Percentiles rank a stretch among this genome's conserved stretches.
phyloP scores from a whole-genome alignment of 176 grass and related monocot genomes.

The Phyllostachys edulis region DNA sequence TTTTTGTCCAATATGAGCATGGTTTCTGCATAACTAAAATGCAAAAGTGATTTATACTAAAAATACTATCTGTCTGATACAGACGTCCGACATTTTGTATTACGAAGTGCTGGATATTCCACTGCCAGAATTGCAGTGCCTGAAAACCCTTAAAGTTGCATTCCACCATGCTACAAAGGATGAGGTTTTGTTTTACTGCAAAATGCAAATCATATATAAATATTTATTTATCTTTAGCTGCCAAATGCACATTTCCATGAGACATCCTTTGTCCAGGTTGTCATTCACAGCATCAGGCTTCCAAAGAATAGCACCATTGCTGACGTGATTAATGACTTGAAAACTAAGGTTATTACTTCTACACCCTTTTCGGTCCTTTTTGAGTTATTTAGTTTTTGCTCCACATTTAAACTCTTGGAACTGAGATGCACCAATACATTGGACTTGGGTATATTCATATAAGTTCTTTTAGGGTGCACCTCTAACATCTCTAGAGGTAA shows the following conservation, averaged over 20 bases:
- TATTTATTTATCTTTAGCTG: slow-evolving; percentile 31
- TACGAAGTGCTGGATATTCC: slow-evolving; percentile 96
- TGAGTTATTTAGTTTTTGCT: slow-evolving; percentile 4
- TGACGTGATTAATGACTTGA: slow-evolving; percentile 87
- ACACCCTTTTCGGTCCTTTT: not conserved
- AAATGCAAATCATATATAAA: not conserved
- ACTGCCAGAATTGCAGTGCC: slow-evolving; percentile 83
- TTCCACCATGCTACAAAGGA: slow-evolving; percentile 94
- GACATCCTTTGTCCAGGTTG: slow-evolving; percentile 52
- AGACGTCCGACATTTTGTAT: slow-evolving; percentile 91
- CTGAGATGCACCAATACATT: not conserved
- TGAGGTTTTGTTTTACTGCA: slow-evolving; percentile 61
- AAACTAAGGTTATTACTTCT: slow-evolving; percentile 65
- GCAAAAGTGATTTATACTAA: slow-evolving; percentile 11
- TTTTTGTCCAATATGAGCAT: slow-evolving; percentile 23
- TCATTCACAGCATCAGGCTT: slow-evolving; percentile 83
- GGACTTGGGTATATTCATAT: not conserved
- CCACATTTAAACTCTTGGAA: not conserved
- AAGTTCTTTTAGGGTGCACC: not conserved
- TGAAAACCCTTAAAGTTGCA: slow-evolving; percentile 96
- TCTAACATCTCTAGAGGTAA: not conserved
- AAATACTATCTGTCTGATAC: slow-evolving; percentile 16
- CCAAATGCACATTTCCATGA: slow-evolving; percentile 32
- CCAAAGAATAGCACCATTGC: slow-evolving; percentile 88
- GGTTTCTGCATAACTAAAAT: slow-evolving; percentile 16